Base-by-base conservation (phyloP, 1,139 yeast genomes). In the Geotrichum reessii region DNA sequence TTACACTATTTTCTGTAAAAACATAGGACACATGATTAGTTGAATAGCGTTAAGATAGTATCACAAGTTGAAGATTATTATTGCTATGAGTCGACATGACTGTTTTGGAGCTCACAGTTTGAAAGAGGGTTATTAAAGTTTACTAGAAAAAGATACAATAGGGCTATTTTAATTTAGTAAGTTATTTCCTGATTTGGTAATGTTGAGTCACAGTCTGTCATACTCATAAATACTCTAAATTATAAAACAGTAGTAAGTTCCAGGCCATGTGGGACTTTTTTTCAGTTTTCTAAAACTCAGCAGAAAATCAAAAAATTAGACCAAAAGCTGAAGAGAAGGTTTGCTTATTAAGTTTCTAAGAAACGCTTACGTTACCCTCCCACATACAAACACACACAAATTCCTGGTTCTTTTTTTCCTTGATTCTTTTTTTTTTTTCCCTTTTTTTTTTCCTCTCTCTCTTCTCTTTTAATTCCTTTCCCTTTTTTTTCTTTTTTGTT, bases 151-250 rank as follows among this genome's bases (percentile, higher is more conserved):
- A 8, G 12, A 19, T 17, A 11, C 19, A 7, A 11, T 25, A 42
- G 54, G 49, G 47, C 27, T 50, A 21, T 21, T 21, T 21, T 2
- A 27, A 47, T 3, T 25, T 2, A n/a, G n/a, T n/a, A 17, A 5
- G 21, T n/a, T 12, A 5, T 25, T 19, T 14, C 53, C 31, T 3
- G 6, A n/a, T 33, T 27, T 8, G 49, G 48, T 19, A 24, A 24
- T 44, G 47, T n/a, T 25, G 54, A 52, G 49, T 52, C 54, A 52
- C 54, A 22, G 1, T 9, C 1, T 25, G 40, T 52, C 54, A 52
- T 52, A 50, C 49, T 52, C 49, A 52, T 47, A 25, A 24, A 21
- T 27, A 14, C 49, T 21, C 4, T 1, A 19, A 52, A 40, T 3
- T 22, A 42, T 25, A 52, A 22, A 50, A 21, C 22, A 12, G 17